phyloP scores from a whole-genome alignment of 805 yeast genomes.

The Ogataea trehaloabstinens region DNA sequence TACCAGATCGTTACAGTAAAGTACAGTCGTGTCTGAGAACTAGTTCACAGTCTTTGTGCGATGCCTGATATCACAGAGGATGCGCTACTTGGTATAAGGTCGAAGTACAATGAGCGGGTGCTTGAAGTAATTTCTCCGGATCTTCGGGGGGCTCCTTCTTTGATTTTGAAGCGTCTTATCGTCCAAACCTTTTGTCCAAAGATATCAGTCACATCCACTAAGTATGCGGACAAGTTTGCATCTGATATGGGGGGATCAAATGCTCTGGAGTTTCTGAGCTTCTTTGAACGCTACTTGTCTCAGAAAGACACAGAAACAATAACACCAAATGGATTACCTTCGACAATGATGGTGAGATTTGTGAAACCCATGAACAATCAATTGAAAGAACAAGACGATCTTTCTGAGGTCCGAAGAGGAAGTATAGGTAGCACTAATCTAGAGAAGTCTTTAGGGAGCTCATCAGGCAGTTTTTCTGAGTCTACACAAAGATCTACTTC shows the following conservation, averaged over 20 bases:
- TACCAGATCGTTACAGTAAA: too few relatives aligned
- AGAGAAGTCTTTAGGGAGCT: neutral
- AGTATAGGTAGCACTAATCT: slow-evolving; percentile 12
- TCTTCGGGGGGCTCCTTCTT: slow-evolving; percentile 29
- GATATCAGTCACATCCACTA: slow-evolving; percentile 29
- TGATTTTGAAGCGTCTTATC: slow-evolving; percentile 27
- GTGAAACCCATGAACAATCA: slow-evolving; percentile 25
- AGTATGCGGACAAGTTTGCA: slow-evolving; percentile 23
- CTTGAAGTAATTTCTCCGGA: slow-evolving; percentile 18
- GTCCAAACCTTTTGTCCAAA: slow-evolving; percentile 32
- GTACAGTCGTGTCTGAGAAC: too few relatives aligned
- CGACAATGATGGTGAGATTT: slow-evolving; percentile 25
- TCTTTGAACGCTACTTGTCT: slow-evolving; percentile 27
- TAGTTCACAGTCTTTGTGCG: too few relatives aligned
- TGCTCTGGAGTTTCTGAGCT: slow-evolving; percentile 23
- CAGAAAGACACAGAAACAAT: slow-evolving; percentile 19
- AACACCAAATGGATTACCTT: slow-evolving; percentile 12
- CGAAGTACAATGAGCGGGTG: slow-evolving; percentile 18
- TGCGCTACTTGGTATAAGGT: slow-evolving; percentile 17
- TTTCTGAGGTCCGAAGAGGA: slow-evolving; percentile 11
- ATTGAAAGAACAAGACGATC: slow-evolving; percentile 21
- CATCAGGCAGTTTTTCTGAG: slow-evolving; percentile 8
- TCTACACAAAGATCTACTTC: slow-evolving; percentile 8
- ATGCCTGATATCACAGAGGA: slow-evolving; percentile 13
- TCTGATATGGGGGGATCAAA: slow-evolving; percentile 15